These are phyloP conservation scores for Citrus cavaleriei DNA, from an alignment of 345 rosid genomes.

Conservation along the genomic window DNA sequence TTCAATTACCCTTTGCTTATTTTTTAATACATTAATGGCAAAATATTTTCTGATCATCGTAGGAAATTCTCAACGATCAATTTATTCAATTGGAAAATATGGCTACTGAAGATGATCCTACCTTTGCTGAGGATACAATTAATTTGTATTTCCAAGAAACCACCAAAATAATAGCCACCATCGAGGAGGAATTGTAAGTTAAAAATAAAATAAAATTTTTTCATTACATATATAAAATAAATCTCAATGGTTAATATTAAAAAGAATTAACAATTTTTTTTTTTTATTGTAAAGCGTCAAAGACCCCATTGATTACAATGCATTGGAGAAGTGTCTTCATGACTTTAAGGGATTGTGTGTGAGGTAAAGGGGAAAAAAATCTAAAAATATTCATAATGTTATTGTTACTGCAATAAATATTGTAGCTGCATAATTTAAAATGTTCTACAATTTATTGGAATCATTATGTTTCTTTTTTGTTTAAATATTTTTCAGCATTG, in stretches of 20 bases:
- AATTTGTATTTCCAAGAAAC: not conserved
- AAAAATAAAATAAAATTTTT: not conserved
- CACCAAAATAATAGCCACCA: not conserved
- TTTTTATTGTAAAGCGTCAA: not conserved
- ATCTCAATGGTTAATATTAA: not conserved
- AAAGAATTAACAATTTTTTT: not conserved
- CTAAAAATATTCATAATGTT: too few species aligned
- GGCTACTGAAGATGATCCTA: not conserved
- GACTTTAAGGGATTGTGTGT: not conserved
- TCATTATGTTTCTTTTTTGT: not conserved
- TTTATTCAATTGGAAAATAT: not conserved
- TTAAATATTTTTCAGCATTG: not conserved
- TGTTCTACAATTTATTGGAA: too few species aligned
- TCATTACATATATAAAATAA: not conserved
- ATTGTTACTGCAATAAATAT: too few species aligned
- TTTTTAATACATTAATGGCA: too few species aligned
- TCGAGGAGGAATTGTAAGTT: not conserved
- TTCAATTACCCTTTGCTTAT: too few species aligned
- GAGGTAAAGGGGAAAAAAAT: not conserved
- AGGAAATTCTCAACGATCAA: not conserved
- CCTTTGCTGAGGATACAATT: not conserved
- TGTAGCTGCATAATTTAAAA: too few species aligned
- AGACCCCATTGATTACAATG: too few species aligned
- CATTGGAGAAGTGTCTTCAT: not conserved
- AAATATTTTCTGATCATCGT: not conserved